phyloP scores from a whole-genome alignment of 495 filamentous ascomycete species.

The Tuber magnatum region DNA sequence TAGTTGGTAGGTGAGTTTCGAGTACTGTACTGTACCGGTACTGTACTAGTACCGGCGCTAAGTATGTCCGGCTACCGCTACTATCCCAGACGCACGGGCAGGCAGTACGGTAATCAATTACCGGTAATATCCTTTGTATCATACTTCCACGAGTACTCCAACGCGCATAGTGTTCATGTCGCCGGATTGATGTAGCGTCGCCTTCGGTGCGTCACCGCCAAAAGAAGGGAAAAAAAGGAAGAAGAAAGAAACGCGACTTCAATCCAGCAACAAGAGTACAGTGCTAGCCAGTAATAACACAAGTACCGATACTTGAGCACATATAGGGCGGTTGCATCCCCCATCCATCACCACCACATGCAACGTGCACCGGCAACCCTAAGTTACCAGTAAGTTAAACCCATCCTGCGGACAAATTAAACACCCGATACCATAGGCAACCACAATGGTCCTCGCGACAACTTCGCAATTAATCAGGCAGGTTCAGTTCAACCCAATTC shows the following conservation, averaged over 20 bases:
- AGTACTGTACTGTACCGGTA: too few species aligned
- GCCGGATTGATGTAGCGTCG: neutral
- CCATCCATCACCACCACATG: neutral
- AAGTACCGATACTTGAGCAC: neutral
- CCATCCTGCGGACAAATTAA: neutral
- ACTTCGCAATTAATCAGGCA: neutral
- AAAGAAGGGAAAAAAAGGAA: neutral
- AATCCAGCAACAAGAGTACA: neutral
- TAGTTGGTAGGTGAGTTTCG: too few species aligned
- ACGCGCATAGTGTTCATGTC: neutral
- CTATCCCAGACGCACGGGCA: neutral
- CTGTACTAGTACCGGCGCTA: too few species aligned
- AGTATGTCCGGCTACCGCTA: neutral
- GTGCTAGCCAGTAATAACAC: neutral
- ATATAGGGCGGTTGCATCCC: neutral
- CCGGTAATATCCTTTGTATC: neutral
- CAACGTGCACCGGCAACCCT: neutral
- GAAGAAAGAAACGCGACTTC: neutral
- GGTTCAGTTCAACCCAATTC: neutral
- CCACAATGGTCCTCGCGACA: neutral
- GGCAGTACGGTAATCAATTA: neutral
- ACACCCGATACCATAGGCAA: constrained; percentile 2
- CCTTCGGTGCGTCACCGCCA: neutral
- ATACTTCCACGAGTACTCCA: neutral
- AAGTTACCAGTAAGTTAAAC: neutral